Percentiles rank a stretch among this genome's conserved stretches.
phyloP scores from a whole-genome alignment of 768 basidiomycete genomes.

The Tremella mesenterica region DNA sequence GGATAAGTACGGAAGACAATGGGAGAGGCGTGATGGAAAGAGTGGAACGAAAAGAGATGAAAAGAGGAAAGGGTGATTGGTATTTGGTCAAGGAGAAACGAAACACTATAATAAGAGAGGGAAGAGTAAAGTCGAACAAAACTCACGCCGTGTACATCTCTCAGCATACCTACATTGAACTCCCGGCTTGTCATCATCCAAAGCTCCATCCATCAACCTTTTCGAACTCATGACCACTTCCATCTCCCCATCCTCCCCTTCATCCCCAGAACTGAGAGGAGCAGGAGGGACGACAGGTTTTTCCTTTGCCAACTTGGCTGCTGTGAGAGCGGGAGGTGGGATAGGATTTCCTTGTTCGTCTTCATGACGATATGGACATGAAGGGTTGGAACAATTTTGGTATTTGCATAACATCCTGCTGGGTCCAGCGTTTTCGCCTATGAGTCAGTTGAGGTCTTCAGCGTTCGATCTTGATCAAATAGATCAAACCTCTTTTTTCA shows the following conservation, averaged over 20 bases:
- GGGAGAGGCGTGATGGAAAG: too few species aligned
- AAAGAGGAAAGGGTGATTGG: too few species aligned
- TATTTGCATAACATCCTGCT: constrained; percentile 42
- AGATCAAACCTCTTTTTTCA: too few species aligned
- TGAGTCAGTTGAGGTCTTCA: not conserved
- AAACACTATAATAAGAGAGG: too few species aligned
- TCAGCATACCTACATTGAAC: constrained; percentile 72
- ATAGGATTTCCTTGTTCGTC: constrained; percentile 41
- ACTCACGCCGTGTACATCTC: constrained; percentile 61
- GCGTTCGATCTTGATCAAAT: too few species aligned
- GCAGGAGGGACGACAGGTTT: constrained; percentile 1
- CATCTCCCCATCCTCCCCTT: constrained; percentile 31
- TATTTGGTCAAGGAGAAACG: too few species aligned
- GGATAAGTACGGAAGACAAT: too few species aligned
- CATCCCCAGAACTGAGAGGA: constrained; percentile 23
- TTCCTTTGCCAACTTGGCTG: constrained; percentile 16
- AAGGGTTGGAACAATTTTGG: constrained; percentile 44
- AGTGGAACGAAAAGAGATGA: too few species aligned
- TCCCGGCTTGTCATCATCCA: constrained; percentile 21
- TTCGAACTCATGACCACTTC: constrained; percentile 36
- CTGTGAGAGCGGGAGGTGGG: constrained; percentile 42
- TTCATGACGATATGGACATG: constrained; percentile 44
- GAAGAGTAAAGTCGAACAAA: not conserved
- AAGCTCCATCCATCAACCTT: constrained; percentile 33
- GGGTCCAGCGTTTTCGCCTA: constrained; percentile 36